Conservation (phyloP, 257 asterid genomes). For the Lantana camara region DNA sequence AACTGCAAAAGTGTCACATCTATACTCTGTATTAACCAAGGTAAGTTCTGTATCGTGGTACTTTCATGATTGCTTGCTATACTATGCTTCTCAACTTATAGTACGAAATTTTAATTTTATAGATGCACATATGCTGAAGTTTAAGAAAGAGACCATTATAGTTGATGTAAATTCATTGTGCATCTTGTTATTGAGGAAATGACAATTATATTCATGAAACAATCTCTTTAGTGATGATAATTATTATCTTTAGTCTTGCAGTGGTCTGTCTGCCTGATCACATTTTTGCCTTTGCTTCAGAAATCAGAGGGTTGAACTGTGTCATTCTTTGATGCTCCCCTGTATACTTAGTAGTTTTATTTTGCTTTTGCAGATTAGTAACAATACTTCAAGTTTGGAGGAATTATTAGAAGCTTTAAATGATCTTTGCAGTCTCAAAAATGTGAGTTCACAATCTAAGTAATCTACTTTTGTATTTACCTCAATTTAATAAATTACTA, state of each 20-base stretch:
- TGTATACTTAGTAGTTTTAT: slow-evolving; percentile 17
- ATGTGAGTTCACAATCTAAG: slow-evolving; percentile 54
- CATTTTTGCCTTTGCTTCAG: slow-evolving; percentile 20
- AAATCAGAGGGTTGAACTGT: slow-evolving; percentile 1
- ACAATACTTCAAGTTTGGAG: slow-evolving; percentile 54
- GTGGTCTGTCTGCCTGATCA: neutral
- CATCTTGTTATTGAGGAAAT: slow-evolving; percentile 5
- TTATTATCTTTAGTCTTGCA: too few relatives aligned
- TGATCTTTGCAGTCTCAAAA: slow-evolving; percentile 67
- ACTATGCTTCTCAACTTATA: slow-evolving; percentile 18
- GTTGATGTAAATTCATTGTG: neutral
- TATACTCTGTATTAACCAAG: slow-evolving; percentile 69
- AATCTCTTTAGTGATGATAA: too few relatives aligned
- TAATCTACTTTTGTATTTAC: slow-evolving; percentile 16
- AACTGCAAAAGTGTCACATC: slow-evolving; percentile 59
- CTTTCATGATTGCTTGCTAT: slow-evolving; percentile 21
- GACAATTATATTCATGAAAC: neutral
- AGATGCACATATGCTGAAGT: slow-evolving; percentile 2
- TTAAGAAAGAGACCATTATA: neutral
- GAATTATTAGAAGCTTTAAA: slow-evolving; percentile 71
- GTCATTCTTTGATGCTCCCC: slow-evolving; percentile 17
- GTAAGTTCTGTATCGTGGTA: slow-evolving; percentile 42
- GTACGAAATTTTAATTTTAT: neutral
- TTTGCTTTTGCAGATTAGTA: slow-evolving; percentile 59
- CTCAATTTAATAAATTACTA: slow-evolving; percentile 10